Base-by-base conservation (phyloP, 176 grass and related monocot genomes). In the Phoenix dactylifera region DNA sequence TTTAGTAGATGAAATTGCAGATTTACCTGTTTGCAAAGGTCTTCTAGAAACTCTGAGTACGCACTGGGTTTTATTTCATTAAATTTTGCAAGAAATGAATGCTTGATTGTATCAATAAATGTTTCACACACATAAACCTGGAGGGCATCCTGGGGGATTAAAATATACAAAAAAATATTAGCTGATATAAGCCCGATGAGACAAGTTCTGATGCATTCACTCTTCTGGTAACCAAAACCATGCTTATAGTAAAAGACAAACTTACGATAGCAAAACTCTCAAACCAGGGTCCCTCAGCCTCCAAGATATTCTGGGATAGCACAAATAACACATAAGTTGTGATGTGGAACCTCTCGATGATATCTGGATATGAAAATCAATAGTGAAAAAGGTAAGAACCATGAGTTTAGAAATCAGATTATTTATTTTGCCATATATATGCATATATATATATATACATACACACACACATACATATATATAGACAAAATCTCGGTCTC, bases 41-140 rank as follows among this genome's bases (percentile, higher is more conserved):
- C 93, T 83, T 98, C 87, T 79, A 98, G 80, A 85, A 98, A 98
- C 59, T 98, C 93, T 32, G 87, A 98, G 74, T 98, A 98, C 64
- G 87, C 84, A 67, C 76, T 50, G 15, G 87, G 93, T 70, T 98
- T 98, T 67, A 98, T 91, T 74, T 98, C 93, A 85, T 98, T 98
- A 68, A 97, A 92, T 70, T 97, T 97, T 67, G 87, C 87, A 82
- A 97, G 87, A 58, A 97, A 97, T 9, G 93, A 98, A 78, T 98
- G 93, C 60, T 98, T 98, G 59, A 98, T 91, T 64, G 84, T 75
- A 79, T 98, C 93, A 50, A 98, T 87, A 65, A 98, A 49, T 66
- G 91, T 80, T 81, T 98, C 93, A 59, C 93, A 98, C 62, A 98
- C 58, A 80, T 74, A 92, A 53, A 98, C 93, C 70, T 80, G 72